Percentiles rank a stretch among this genome's conserved stretches.
Evolutionary conservation across 163 green algal species (phyloP).

Genomic region (Coccomyxa subellipsoidea): DNA sequence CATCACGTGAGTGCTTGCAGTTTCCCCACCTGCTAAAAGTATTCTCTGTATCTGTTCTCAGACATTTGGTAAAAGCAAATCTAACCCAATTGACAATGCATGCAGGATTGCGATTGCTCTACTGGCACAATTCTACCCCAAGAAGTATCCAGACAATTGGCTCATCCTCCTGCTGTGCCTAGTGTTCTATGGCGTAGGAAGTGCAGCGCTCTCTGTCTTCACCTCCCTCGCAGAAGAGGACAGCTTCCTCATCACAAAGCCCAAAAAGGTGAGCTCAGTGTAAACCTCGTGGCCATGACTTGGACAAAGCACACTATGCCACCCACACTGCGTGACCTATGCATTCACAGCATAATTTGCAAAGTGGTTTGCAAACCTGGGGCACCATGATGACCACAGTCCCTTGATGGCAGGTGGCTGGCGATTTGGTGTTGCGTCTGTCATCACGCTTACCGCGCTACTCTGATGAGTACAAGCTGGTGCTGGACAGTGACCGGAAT

Average conservation of each 20-base stretch:
- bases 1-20: constrained; percentile 26
- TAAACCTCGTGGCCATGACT: neutral
- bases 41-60: too few relatives aligned
- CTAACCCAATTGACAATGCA: neutral
- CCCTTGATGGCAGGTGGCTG: neutral
- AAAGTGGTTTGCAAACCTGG: too few relatives aligned
- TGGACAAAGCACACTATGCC: too few relatives aligned
- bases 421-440: neutral
- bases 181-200: constrained; percentile 28
- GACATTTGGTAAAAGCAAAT: too few relatives aligned
- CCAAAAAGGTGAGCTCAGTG: constrained; percentile 9
- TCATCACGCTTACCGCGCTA: constrained; percentile 10
- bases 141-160: constrained; percentile 43
- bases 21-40: neutral
- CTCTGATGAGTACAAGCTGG: constrained; percentile 5
- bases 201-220: neutral
- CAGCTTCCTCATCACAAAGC: constrained; percentile 10
- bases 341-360: too few relatives aligned
- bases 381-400: too few relatives aligned
- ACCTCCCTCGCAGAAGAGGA: constrained; percentile 9
- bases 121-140: constrained; percentile 60
- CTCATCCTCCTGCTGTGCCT: constrained; percentile 47
- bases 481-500: neutral
- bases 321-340: too few relatives aligned
- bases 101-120: constrained; percentile 43